Conservation (phyloP, 169 alveolate genomes). For the Eimeria necatrix region DNA sequence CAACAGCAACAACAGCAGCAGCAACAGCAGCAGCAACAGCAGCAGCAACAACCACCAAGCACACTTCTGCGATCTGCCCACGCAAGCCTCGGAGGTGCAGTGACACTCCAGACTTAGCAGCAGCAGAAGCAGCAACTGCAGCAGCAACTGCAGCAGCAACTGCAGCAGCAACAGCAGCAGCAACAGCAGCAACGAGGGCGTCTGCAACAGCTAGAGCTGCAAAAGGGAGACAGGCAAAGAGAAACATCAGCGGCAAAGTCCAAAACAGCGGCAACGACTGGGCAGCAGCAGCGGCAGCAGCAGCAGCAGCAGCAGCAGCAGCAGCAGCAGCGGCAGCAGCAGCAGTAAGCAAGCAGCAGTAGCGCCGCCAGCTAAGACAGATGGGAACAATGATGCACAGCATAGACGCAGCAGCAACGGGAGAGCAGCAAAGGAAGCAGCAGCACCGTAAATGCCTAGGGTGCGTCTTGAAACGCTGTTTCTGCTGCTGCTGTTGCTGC, state of each 20-base stretch:
- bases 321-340: neutral
- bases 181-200: neutral
- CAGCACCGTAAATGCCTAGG: neutral
- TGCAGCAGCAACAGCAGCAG: neutral
- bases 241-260: neutral
- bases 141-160: neutral
- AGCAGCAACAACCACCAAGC: neutral
- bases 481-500: conserved; percentile 27
- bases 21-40: conserved; percentile 15
- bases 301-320: conserved; percentile 13
- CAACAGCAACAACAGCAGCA: neutral
- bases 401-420: neutral
- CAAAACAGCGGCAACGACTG: neutral
- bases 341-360: neutral
- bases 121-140: neutral
- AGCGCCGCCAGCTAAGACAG: neutral
- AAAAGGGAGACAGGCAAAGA: neutral
- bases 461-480: neutral
- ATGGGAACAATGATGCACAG: neutral
- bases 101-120: neutral
- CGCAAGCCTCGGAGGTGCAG: conserved; percentile 5
- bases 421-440: neutral
- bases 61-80: neutral
- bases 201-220: neutral
- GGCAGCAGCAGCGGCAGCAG: neutral